Base-by-base conservation (phyloP, 768 basidiomycete genomes). In the Strobilomyces confusus region DNA sequence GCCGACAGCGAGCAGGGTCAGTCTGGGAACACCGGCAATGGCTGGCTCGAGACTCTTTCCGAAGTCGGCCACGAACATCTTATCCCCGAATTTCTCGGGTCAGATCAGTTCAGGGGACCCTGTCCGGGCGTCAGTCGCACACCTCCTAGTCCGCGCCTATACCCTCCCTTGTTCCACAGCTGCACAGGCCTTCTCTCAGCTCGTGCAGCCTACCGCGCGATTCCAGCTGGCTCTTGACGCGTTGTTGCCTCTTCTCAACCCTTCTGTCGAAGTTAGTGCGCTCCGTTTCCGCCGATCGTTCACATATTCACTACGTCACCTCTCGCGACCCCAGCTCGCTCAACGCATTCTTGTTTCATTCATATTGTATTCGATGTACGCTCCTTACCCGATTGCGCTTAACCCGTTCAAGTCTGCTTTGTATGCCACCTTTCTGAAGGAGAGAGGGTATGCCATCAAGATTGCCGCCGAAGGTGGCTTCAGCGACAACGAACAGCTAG, bases 161-260 rank as follows among this genome's bases (percentile, higher is more conserved):
- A 75, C 81, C 55, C 72, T 87, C 53, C 86, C 89, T 38, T 91
- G 89, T 71, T 88, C 86, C 49, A 83, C 85, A 15, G 87, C 84
- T 8, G 84, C 86, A 40, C 81, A 85, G 63, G 84, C 87, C 1
- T 91, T 89, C 68, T 72, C 77, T 33, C 85, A 88, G 68, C 80
- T 89, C 53, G 86, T 90, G 20, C 86, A 86, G 66, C 83, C 84
- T 20, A 82, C 80, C 47, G 79, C 85, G 71, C 81, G 87, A 58
- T 91, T 91, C 71, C 87, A 89, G 76, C 80, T 90, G 70, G 88
- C 88, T 64, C 80, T 91, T 61, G 88, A 91, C 74, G 85, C 83
- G 74, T 73, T 91, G 65, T 74, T 91, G 68, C 88, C 88, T 14
- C 73, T 87, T 61, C 78, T 90, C 62, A 85, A 76, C 63, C 67